Conservation (phyloP, 2,329 filamentous ascomycete species). For the Dactylellina cionopaga region DNA sequence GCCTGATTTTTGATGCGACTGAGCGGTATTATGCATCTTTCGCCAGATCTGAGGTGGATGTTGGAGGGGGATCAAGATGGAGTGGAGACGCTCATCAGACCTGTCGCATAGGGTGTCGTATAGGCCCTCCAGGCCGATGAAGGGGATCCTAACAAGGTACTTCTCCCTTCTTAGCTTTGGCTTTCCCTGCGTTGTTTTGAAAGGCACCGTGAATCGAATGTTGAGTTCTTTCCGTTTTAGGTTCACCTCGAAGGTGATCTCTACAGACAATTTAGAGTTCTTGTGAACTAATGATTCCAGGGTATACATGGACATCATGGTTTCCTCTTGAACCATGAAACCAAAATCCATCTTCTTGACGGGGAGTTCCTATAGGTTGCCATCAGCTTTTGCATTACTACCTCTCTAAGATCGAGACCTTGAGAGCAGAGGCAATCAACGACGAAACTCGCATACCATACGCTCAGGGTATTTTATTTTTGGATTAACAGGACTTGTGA, state of each 20-base stretch:
- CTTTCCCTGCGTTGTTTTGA: slow-evolving; percentile 54
- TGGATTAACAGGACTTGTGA: slow-evolving; percentile 58
- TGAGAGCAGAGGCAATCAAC: too few relatives aligned
- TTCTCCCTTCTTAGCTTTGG: slow-evolving; percentile 48
- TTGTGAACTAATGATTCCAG: slow-evolving; percentile 54
- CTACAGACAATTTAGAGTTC: slow-evolving; percentile 53
- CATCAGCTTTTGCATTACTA: neutral
- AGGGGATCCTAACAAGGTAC: slow-evolving; percentile 60
- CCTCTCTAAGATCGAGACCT: too few relatives aligned
- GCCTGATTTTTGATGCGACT: slow-evolving; percentile 62
- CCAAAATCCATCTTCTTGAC: slow-evolving; percentile 71
- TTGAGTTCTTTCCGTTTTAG: slow-evolving; percentile 61
- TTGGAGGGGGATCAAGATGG: slow-evolving; percentile 65
- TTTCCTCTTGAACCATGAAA: slow-evolving; percentile 65
- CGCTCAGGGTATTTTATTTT: slow-evolving; percentile 24
- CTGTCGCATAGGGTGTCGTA: slow-evolving; percentile 56
- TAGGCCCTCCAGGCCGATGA: slow-evolving; percentile 63
- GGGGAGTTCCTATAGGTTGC: slow-evolving; percentile 60
- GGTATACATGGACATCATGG: slow-evolving; percentile 71
- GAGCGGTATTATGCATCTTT: slow-evolving; percentile 57
- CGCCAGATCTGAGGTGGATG: slow-evolving; percentile 62
- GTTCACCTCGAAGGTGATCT: slow-evolving; percentile 60
- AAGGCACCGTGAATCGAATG: slow-evolving; percentile 61
- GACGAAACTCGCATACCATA: slow-evolving; percentile 44
- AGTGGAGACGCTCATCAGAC: slow-evolving; percentile 57